Evolutionary conservation across 176 grass and related monocot species (phyloP).

Genomic region (Rhipidocladum racemiflorum): DNA sequence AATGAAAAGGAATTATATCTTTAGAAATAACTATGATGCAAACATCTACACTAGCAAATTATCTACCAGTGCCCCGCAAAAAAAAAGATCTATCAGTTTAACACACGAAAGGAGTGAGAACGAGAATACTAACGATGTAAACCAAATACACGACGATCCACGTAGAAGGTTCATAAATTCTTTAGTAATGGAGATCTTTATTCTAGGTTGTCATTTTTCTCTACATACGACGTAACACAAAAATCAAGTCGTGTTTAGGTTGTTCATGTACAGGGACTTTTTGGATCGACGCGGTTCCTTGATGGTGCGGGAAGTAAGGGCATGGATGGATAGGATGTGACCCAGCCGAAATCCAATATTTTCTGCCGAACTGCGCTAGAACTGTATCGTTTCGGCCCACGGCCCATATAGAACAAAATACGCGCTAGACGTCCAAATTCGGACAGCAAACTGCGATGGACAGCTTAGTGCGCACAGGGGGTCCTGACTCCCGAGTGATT

Average conservation of each 20-base stretch:
- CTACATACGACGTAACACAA: neutral
- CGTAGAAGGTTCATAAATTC: no score
- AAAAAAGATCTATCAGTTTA: no score
- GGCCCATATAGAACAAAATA: neutral
- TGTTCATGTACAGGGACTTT: no score
- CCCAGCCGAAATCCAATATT: neutral
- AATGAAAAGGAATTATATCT: neutral
- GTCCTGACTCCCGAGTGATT: no score
- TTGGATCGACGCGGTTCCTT: neutral
- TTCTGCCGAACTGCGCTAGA: neutral
- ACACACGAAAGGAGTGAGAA: no score
- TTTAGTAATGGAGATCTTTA: no score
- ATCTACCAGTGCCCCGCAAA: neutral
- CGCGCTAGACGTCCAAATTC: neutral
- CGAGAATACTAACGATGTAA: no score
- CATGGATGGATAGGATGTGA: neutral
- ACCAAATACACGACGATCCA: no score
- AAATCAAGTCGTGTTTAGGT: neutral
- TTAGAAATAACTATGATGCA: neutral
- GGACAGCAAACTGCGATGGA: neutral
- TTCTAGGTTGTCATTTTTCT: no score
- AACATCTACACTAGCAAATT: neutral
- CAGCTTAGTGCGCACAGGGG: neutral
- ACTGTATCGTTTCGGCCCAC: neutral
- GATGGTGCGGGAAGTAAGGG: neutral